Evolutionary conservation across 2,329 filamentous ascomycete genomes (phyloP), one percentile per base, ranked within the genome.

Genomic region (Claviceps fusiformis): DNA sequence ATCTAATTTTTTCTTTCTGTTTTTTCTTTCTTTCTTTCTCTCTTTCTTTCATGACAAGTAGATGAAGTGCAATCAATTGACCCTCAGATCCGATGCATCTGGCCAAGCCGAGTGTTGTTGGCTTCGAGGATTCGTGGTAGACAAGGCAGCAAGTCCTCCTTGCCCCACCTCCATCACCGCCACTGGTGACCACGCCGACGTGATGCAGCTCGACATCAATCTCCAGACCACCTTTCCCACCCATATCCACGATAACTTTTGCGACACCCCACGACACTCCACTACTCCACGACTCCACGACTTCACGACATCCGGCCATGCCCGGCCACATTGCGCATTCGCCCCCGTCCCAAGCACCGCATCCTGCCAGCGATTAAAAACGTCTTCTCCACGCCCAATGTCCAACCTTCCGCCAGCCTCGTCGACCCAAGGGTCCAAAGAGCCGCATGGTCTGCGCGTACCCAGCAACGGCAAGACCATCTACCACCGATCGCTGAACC

Each of bases 401-500:
- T 71, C 76, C 56, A 79, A 76, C 66, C 67, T 76, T 46, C 76
- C 77, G 61, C 68, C 75, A 56, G 65, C 71, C 29, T 50, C 47
- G 31, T 33, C 47, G 33, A 24, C 43, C 15, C 47, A 49, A 44
- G 68, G 72, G 57, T 70, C 71, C 61, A 75, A 76, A 66, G 76
- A 77, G 60, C 68, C 77, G 39, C n/a, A n/a, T n/a, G 85, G 87
- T 31, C 83, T 98, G 59, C 87, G 90, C 62, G 89, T 95, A 65
- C 92, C 93, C 50, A 88, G 88, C 55, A 95, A 84, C 70, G 89
- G 90, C 74, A 97, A 97, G 75, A 95, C 90, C 60, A 97, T 98
- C 74, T 98, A 97, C 76, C 90, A 96, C 76, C 82, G 93, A 55
- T 90, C 95, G 59, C 77, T 97, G 58, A 96, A 96, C 72, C 87